A percentile compares a stretch with the other conserved stretches of the same genome.
phyloP scores from a whole-genome alignment of 192 early-diverging fungal genomes.

The Spizellomyces punctatus region DNA sequence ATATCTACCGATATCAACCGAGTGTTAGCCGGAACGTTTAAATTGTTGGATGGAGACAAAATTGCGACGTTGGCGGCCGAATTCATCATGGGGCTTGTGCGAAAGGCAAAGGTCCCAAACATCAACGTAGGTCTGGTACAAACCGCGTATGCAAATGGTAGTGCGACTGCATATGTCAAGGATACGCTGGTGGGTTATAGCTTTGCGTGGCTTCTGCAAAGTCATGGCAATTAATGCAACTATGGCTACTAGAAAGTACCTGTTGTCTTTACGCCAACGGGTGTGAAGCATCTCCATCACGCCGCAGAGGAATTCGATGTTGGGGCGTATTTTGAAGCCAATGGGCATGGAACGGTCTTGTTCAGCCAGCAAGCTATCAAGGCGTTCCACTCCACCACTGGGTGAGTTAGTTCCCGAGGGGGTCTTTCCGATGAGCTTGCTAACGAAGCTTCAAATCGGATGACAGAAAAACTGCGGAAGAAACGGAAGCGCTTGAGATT shows the following conservation, averaged over 20 bases:
- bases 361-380: conserved; percentile 82
- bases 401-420: conserved; percentile 40
- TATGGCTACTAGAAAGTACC: conserved; percentile 72
- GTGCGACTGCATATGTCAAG: conserved; percentile 89
- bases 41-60: conserved; percentile 97
- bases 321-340: conserved; percentile 99
- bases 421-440: too few species aligned
- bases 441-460: too few species aligned
- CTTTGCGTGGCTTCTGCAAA: not conserved
- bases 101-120: conserved; percentile 72
- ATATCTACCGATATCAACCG: not conserved
- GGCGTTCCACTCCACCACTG: conserved; percentile 69
- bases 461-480: conserved; percentile 67
- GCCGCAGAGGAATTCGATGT: conserved; percentile 96
- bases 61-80: conserved; percentile 93
- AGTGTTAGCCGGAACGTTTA: conserved; percentile 69
- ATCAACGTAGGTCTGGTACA: conserved; percentile 95
- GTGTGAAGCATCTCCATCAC: conserved; percentile 99
- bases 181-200: conserved; percentile 72
- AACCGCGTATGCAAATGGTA: conserved; percentile 99
- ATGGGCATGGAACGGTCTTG: conserved; percentile 98
- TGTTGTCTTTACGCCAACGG: conserved; percentile 93
- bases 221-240: not conserved
- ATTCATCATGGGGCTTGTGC: conserved; percentile 90
- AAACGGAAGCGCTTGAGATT: conserved; percentile 75